Base-by-base conservation (phyloP, 768 basidiomycete genomes). In the Lactarius pseudohatsudake region DNA sequence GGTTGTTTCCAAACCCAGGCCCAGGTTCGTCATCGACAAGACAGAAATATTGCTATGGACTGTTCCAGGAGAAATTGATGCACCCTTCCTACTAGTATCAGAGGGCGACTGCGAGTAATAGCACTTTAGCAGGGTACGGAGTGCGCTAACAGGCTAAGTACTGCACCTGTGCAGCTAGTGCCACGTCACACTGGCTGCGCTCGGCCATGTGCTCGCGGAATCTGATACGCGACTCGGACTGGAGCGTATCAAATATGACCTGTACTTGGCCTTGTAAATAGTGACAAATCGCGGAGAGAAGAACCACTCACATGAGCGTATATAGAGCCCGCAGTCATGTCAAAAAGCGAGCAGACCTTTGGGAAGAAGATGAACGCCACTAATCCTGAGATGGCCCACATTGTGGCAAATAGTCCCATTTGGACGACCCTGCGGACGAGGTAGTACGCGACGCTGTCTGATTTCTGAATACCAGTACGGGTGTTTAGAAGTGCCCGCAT, bases 241-340 rank as follows among this genome's bases (percentile, higher is more conserved):
- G 22, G 54, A 56, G 55, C 55, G 30, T 56, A n/a, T 56, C 30
- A 20, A 56, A 34, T 22, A 50, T 13, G 11, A 61, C 16, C 59
- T 50, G 6, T 3, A 45, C 8, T 2, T 10, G 10, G 9, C 18
- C 9, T 22, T 26, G 32, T 36, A 4, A 26, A 15, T 4, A 22
- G 7, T 9, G 13, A n/a, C 7, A 4, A 40, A 28, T 40, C 16
- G 16, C 11, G 10, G 45, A 20, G 28, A 22, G 18, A 32, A 41
- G 18, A 7, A 18, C 30, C 20, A 41, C 61, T n/a, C 61, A 62
- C 61, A 30, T 62, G 61, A 2, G 53, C 55, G 10, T 62, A 61
- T 15, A 62, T 28, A 5, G 61, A 54, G 10, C 61, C 61, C 0
- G 2, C 4, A 20, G 50, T 62, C 22, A 26, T 11, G 7, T 22